Evolutionary conservation across 495 filamentous ascomycete species (phyloP), one percentile per base, ranked within the genome.

Genomic region (Podospora pseudocomata): DNA sequence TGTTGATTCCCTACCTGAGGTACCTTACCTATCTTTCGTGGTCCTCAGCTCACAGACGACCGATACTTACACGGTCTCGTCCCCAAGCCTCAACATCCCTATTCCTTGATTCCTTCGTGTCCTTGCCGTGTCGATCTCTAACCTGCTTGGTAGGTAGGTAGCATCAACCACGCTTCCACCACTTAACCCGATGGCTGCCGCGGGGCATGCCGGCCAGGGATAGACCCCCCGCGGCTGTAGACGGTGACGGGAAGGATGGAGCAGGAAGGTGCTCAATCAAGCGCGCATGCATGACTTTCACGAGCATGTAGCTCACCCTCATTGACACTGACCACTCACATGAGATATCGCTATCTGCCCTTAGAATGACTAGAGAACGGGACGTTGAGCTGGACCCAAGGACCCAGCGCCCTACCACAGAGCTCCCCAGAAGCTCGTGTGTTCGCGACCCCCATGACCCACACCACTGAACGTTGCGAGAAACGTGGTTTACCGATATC

Each of bases 361-460:
- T 49, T 49, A 49, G 39, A 11, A 49, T 13, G 39, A 49, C 7
- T 2, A 6, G 39, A 49, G 39, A 13, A 49, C 0, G 13, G 39
- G 39, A 49, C 39, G 13, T 49, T 16, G 15, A 49, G 39, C 39
- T 49, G 39, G 39, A 16, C 7, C 15, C 39, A 5, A 49, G 39
- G 39, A 3, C 9, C 39, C 55, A 58, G 4, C 55, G 5, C 1
- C 55, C 55, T 20, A 58, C 55, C 55, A 26, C n/a, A 26, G 55
- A 58, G 55, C 55, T 20, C 55, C n/a, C 6, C 55, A 49, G n/a
- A 58, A 26, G n/a, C 55, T 58, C 55, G 55, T 58, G 55, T 20
- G 55, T 11, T 49, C 39, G 7, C n/a, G 6, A 23, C 55, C 55
- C 55, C 55, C 55, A 58, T 58, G 55, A 18, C 3, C n/a, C n/a